Evolutionary conservation across 75 land plant species (phyloP).

Genomic region (Chamaecyparis obtusa): DNA sequence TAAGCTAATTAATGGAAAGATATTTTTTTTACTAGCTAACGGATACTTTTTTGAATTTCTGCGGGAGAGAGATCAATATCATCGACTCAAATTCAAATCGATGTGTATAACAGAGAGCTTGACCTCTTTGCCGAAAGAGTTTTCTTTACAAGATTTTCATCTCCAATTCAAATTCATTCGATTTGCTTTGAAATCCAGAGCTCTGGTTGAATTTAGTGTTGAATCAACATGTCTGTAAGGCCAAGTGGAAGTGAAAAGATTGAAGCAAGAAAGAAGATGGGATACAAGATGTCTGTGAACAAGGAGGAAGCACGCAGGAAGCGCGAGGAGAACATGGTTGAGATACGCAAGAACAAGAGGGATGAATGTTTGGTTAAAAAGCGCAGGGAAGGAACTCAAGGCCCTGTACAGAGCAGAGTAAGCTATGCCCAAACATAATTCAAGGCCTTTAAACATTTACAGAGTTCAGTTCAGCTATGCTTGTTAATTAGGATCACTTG

Average conservation of each 20-base stretch:
- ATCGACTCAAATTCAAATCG: no score
- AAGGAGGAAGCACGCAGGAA: constrained; percentile 38
- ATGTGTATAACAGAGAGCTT: no score
- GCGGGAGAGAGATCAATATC: not conserved
- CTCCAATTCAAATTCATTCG: not conserved
- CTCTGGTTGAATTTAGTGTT: not conserved
- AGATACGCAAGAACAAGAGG: constrained; percentile 39
- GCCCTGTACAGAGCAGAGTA: not conserved
- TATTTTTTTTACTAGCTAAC: not conserved
- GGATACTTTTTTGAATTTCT: not conserved
- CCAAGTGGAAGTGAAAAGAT: not conserved
- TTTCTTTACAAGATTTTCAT: no score
- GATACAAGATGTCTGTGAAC: constrained; percentile 37
- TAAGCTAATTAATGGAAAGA: no score
- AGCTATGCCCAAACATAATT: not conserved
- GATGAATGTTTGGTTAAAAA: no score
- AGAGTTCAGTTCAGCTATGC: no score
- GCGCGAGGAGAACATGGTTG: no score
- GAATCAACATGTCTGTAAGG: not conserved
- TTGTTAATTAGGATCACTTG: not conserved
- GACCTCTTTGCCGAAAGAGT: no score
- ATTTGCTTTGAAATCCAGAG: not conserved
- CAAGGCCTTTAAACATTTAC: not conserved
- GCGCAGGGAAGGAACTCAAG: constrained; percentile 14
- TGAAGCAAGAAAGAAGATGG: constrained; percentile 20